These are phyloP conservation scores for Farysia itapuensis DNA, from an alignment of 1,284 basidiomycete species.

Conservation along the genomic window DNA sequence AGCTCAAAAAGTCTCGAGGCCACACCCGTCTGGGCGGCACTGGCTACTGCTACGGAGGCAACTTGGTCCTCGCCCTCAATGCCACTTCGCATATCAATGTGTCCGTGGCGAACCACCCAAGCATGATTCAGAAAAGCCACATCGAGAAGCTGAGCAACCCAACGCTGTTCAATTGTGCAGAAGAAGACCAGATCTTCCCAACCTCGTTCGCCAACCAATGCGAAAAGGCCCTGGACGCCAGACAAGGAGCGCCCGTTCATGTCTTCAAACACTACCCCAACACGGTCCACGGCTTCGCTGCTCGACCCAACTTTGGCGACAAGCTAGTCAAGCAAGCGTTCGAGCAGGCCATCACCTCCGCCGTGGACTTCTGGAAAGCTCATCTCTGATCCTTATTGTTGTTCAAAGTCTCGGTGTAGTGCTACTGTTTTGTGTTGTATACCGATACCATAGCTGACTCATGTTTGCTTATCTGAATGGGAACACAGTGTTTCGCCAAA, in stretches of 20 bases:
- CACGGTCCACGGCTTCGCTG: constrained; percentile 67
- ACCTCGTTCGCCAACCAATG: constrained; percentile 61
- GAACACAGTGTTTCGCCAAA: too few species aligned
- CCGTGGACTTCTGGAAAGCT: constrained; percentile 18
- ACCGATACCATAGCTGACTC: too few species aligned
- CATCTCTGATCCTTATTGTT: constrained; percentile 14
- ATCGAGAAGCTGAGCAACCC: constrained; percentile 64
- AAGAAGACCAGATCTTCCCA: constrained; percentile 66
- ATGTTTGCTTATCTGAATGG: too few species aligned
- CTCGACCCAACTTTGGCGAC: constrained; percentile 64
- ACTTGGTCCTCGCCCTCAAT: constrained; percentile 48
- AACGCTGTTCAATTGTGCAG: constrained; percentile 66
- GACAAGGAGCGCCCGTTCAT: constrained; percentile 63
- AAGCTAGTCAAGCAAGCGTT: constrained; percentile 65
- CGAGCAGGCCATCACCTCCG: constrained; percentile 60
- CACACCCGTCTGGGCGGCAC: constrained; percentile 68
- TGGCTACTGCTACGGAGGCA: constrained; percentile 71
- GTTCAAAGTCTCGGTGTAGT: too few species aligned
- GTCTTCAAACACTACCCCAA: constrained; percentile 67
- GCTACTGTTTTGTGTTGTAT: too few species aligned
- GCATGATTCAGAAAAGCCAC: constrained; percentile 54
- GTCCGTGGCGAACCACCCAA: constrained; percentile 68
- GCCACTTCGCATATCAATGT: constrained; percentile 61
- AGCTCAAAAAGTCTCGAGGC: constrained; percentile 63
- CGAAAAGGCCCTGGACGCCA: constrained; percentile 63